phyloP scores from a whole-genome alignment of 306 rosid species.

The Sindora glabra region DNA sequence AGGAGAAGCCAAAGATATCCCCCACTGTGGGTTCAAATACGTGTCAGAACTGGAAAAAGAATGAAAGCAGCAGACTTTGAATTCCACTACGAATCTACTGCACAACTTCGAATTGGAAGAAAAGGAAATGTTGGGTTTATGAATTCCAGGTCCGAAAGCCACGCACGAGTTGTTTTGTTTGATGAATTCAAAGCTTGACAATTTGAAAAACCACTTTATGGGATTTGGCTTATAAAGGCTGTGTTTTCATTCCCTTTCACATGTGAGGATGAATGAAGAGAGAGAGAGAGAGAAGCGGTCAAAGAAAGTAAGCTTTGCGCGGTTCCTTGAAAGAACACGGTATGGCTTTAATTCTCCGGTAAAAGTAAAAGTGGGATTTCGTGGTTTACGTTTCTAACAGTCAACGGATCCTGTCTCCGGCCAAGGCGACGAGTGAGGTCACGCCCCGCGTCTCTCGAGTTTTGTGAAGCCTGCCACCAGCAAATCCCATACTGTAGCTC shows the following conservation, averaged over 20 bases:
- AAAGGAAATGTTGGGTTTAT: background rate
- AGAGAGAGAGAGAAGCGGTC: constrained; percentile 26
- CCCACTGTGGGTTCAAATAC: constrained; percentile 27
- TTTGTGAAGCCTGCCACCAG: too few species aligned
- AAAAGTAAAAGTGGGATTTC: too few species aligned
- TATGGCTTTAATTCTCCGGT: too few species aligned
- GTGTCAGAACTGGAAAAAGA: constrained; percentile 35
- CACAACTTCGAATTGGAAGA: constrained; percentile 6
- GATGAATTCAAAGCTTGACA: constrained; percentile 49
- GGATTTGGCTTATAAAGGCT: too few species aligned
- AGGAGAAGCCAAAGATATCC: background rate
- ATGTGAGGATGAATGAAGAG: background rate
- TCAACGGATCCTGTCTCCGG: too few species aligned
- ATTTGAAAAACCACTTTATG: too few species aligned
- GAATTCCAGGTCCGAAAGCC: constrained; percentile 20
- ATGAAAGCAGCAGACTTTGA: constrained; percentile 30
- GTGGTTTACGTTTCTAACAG: too few species aligned
- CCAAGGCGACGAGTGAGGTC: too few species aligned
- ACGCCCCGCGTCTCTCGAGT: too few species aligned
- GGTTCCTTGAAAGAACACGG: constrained; percentile 22
- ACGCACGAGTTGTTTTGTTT: constrained; percentile 58
- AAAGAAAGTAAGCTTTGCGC: constrained; percentile 34
- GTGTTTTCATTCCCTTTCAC: too few species aligned
- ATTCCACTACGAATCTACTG: constrained; percentile 18
- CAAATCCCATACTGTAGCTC: too few species aligned